phyloP scores from a whole-genome alignment of 129 eudicot genomes.

The Flaveria bidentis region DNA sequence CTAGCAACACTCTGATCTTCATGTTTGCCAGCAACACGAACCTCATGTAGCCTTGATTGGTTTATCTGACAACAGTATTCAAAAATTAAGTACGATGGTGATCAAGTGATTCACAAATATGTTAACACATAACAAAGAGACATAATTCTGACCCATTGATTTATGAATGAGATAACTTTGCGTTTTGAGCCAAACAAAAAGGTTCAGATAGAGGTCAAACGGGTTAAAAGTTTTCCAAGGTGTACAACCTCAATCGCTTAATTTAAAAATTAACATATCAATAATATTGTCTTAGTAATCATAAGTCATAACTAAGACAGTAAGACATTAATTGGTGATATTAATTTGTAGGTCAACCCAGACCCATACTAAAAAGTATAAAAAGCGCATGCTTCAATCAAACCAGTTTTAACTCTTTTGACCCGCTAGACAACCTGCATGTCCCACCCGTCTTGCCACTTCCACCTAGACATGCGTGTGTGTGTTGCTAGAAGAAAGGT shows the following conservation, averaged over 20 bases:
- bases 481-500: slow-evolving; percentile 11
- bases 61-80: slow-evolving; percentile 2
- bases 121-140: not conserved
- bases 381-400: not conserved
- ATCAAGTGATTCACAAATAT: not conserved
- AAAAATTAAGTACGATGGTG: not conserved
- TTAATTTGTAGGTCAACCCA: not conserved
- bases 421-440: not conserved
- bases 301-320: not conserved
- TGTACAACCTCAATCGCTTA: not conserved
- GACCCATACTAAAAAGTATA: not conserved
- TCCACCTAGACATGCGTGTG: not conserved
- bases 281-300: not conserved
- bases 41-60: not conserved
- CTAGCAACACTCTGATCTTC: slow-evolving; percentile 18
- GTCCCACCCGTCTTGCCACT: not conserved
- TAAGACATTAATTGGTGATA: not conserved
- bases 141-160: not conserved
- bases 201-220: not conserved
- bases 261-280: too few species aligned
- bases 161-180: not conserved
- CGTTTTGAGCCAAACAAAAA: not conserved
- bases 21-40: slow-evolving; percentile 8
- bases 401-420: not conserved
- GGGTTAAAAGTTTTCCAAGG: not conserved